Percentiles rank a stretch among this genome's conserved stretches.
Evolutionary conservation across 2,329 filamentous ascomycete species (phyloP).

Genomic region (Chaetothyriales sp.): DNA sequence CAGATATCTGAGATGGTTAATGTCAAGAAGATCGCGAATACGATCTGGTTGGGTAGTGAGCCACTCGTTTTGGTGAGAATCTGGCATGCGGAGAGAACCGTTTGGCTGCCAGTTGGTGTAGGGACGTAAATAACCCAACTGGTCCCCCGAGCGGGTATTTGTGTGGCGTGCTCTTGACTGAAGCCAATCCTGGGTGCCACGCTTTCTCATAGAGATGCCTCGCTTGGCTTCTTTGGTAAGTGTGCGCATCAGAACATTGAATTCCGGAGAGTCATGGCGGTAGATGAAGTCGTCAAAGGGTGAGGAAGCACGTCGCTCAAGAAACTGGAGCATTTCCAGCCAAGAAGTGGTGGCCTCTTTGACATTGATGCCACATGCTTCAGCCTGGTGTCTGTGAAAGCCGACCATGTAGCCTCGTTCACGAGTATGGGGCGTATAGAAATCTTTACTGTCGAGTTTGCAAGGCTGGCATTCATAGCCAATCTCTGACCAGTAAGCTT

Average conservation of each 20-base stretch:
- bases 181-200: slow-evolving; percentile 33
- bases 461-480: slow-evolving; percentile 40
- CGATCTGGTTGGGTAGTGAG: slow-evolving; percentile 40
- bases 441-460: slow-evolving; percentile 53
- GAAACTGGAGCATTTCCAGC: slow-evolving; percentile 29
- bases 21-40: slow-evolving; percentile 52
- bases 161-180: slow-evolving; percentile 46
- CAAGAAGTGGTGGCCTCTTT: slow-evolving; percentile 27
- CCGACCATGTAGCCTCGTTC: slow-evolving; percentile 45
- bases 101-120: slow-evolving; percentile 46
- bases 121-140: slow-evolving; percentile 40
- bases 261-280: background rate
- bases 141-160: slow-evolving; percentile 34
- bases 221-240: slow-evolving; percentile 13
- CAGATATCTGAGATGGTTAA: slow-evolving; percentile 39
- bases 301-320: slow-evolving; percentile 45
- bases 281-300: slow-evolving; percentile 46
- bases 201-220: slow-evolving; percentile 24
- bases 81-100: slow-evolving; percentile 38
- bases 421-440: slow-evolving; percentile 58
- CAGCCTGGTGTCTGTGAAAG: slow-evolving; percentile 27
- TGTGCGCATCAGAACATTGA: background rate
- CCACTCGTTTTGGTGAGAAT: slow-evolving; percentile 40
- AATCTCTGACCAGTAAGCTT: slow-evolving; percentile 31
- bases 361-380: slow-evolving; percentile 12